Percentiles rank a stretch among this genome's conserved stretches.
Evolutionary conservation across 1,139 yeast species (phyloP).

Genomic region (Yamadazyma spencermartinsiae): DNA sequence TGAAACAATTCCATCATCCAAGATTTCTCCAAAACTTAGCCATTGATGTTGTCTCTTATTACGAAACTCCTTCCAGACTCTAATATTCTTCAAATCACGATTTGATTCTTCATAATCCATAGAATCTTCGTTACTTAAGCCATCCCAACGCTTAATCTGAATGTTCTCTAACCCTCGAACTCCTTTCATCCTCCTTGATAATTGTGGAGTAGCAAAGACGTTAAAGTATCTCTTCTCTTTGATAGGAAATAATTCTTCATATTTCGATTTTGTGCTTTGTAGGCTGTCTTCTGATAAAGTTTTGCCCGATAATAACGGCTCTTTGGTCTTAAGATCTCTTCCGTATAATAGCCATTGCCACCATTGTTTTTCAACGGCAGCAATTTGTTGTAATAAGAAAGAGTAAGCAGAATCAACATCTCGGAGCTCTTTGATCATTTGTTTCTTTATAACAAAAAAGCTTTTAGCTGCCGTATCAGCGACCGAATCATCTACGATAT

Average conservation of each 20-base stretch:
- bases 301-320: slow-evolving; percentile 29
- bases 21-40: slow-evolving; percentile 20
- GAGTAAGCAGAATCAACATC: slow-evolving; percentile 27
- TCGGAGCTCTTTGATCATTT: slow-evolving; percentile 23
- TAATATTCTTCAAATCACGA: slow-evolving; percentile 9
- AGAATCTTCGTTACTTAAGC: slow-evolving; percentile 4
- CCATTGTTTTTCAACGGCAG: slow-evolving; percentile 36
- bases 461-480: slow-evolving; percentile 26
- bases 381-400: slow-evolving; percentile 29
- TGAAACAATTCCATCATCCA: slow-evolving; percentile 16
- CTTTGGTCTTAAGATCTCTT: slow-evolving; percentile 33
- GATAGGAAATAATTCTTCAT: slow-evolving; percentile 24
- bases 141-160: slow-evolving; percentile 6
- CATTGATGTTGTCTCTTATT: slow-evolving; percentile 16
- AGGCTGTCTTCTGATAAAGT: slow-evolving; percentile 26
- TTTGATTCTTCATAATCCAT: slow-evolving; percentile 11
- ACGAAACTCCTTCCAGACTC: slow-evolving; percentile 12
- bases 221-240: slow-evolving; percentile 42
- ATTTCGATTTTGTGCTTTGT: slow-evolving; percentile 17
- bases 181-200: slow-evolving; percentile 42
- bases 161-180: slow-evolving; percentile 30
- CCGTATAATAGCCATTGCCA: slow-evolving; percentile 46
- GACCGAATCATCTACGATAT: slow-evolving; percentile 35
- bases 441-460: slow-evolving; percentile 29
- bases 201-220: slow-evolving; percentile 44